phyloP scores from a whole-genome alignment of 2,329 filamentous ascomycete genomes.

The Geosmithia flava region DNA sequence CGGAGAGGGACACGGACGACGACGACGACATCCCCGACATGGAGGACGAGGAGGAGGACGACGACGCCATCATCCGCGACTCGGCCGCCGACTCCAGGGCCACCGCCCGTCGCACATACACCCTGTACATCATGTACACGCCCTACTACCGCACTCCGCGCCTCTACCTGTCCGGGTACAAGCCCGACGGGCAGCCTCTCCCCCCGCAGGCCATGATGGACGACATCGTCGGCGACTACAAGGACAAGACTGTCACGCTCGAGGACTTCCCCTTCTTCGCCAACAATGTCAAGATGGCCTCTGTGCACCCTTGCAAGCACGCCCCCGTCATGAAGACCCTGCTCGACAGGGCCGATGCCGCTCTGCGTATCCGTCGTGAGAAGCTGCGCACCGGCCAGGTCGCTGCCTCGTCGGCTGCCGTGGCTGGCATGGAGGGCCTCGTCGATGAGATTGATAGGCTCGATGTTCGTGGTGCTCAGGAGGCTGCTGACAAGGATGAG shows the following conservation, averaged over 20 bases:
- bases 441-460: slow-evolving; percentile 67
- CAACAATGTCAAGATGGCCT: slow-evolving; percentile 87
- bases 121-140: slow-evolving; percentile 95
- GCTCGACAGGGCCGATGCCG: slow-evolving; percentile 87
- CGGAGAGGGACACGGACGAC: slow-evolving; percentile 60
- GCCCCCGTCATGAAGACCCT: slow-evolving; percentile 97
- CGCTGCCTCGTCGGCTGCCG: slow-evolving; percentile 11
- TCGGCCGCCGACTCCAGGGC: slow-evolving; percentile 31
- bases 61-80: slow-evolving; percentile 90
- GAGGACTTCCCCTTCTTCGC: slow-evolving; percentile 96
- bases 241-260: slow-evolving; percentile 95
- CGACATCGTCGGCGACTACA: slow-evolving; percentile 92
- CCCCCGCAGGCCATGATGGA: slow-evolving; percentile 86
- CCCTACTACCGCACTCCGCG: slow-evolving; percentile 94
- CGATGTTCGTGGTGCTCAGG: slow-evolving; percentile 39
- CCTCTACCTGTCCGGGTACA: slow-evolving; percentile 87
- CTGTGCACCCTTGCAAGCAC: slow-evolving; percentile 93
- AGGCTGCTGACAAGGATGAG: slow-evolving; percentile 41
- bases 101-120: slow-evolving; percentile 85
- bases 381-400: slow-evolving; percentile 56
- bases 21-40: slow-evolving; percentile 90
- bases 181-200: slow-evolving; percentile 65
- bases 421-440: slow-evolving; percentile 64
- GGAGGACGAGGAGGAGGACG: slow-evolving; percentile 96
- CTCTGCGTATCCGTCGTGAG: slow-evolving; percentile 75